These are phyloP conservation scores for Yarrowia sp. DNA, from an alignment of 805 yeast genomes.

Conservation along the genomic window DNA sequence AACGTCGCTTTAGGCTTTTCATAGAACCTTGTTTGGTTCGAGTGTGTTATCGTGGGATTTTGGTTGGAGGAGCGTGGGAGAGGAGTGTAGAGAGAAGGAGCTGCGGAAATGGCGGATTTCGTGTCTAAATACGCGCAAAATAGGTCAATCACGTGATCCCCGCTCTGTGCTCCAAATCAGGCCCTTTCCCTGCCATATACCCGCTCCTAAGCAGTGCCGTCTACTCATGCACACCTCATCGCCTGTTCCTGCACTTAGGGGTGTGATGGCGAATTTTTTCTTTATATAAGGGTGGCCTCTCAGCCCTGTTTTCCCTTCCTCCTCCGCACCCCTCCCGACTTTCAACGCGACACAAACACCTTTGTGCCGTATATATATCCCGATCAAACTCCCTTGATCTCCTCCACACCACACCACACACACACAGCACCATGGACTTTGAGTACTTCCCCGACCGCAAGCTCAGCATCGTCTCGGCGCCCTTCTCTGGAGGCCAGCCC, in stretches of 20 bases:
- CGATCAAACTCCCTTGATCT: not conserved
- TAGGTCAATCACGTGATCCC: not conserved
- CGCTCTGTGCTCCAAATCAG: too few relatives aligned
- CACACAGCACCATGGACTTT: conserved; percentile 29
- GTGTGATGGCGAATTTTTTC: not conserved
- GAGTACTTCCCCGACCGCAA: conserved; percentile 54
- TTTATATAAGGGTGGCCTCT: not conserved
- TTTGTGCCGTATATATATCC: not conserved
- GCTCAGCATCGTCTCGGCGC: conserved; percentile 78
- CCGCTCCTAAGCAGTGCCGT: not conserved
- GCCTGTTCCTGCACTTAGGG: conserved; percentile 28
- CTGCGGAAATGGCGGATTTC: not conserved
- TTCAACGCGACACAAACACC: not conserved
- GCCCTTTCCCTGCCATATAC: not conserved
- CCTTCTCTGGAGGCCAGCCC: conserved; percentile 95
- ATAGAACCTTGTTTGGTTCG: not conserved
- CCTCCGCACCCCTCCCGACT: not conserved
- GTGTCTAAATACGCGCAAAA: not conserved
- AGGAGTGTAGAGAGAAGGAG: not conserved
- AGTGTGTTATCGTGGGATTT: conserved; percentile 10
- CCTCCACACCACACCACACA: conserved; percentile 2
- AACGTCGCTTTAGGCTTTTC: not conserved
- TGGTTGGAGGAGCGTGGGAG: not conserved
- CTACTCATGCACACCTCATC: conserved; percentile 22
- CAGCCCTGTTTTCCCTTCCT: not conserved